phyloP scores from a whole-genome alignment of 176 grass and related monocot species.

The Aegilops bicornis region DNA sequence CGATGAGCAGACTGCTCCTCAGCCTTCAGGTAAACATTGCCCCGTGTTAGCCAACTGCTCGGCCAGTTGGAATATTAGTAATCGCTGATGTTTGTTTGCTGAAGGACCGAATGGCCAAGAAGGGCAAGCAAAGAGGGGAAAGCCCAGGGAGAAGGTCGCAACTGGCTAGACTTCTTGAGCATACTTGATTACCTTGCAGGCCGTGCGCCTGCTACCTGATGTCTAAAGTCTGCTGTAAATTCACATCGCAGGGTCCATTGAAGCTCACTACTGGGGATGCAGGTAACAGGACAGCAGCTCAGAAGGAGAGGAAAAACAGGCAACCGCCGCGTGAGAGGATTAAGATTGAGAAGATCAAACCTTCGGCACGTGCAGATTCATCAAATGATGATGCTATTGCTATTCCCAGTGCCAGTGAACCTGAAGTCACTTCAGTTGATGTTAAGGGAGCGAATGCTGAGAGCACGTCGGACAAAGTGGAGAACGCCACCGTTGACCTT shows the following conservation, averaged over 20 bases:
- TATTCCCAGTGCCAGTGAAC: constrained; percentile 52
- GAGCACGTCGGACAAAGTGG: constrained; percentile 30
- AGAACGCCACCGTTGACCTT: constrained; percentile 12
- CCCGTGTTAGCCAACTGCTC: constrained; percentile 22
- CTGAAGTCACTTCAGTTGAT: constrained; percentile 36
- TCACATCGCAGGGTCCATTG: constrained; percentile 45
- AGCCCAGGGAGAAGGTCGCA: constrained; percentile 71
- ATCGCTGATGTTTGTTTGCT: constrained; percentile 37
- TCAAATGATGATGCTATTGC: constrained; percentile 46
- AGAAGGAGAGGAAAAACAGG: constrained; percentile 59
- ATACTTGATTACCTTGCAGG: constrained; percentile 10
- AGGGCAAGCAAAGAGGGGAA: constrained; percentile 62
- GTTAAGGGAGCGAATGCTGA: constrained; percentile 37
- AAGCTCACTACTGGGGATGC: constrained; percentile 55
- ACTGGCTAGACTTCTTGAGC: constrained; percentile 15
- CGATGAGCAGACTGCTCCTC: constrained; percentile 67
- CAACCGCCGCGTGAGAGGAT: constrained; percentile 40
- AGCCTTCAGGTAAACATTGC: constrained; percentile 62
- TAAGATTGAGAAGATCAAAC: constrained; percentile 59
- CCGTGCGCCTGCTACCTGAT: background rate
- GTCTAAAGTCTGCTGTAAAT: constrained; percentile 25
- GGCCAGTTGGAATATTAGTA: background rate
- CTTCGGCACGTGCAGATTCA: constrained; percentile 30
- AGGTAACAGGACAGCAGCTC: constrained; percentile 25
- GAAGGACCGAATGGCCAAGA: constrained; percentile 59